Percentiles rank a stretch among this genome's conserved stretches.
Evolutionary conservation across 2,329 filamentous ascomycete genomes (phyloP).

Genomic region (Exserohilum turcica): DNA sequence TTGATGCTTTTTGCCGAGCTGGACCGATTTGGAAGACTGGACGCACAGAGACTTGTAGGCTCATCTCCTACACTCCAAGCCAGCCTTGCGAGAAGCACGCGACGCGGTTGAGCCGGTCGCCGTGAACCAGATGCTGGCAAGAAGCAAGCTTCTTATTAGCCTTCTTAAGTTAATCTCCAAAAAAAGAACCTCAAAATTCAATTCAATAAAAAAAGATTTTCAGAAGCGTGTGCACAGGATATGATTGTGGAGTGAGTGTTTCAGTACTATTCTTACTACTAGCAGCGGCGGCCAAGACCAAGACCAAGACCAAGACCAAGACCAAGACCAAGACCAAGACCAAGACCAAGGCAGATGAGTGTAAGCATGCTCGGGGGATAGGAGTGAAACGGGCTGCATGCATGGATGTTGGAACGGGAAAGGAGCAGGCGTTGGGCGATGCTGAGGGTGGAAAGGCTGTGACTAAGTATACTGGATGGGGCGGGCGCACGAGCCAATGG

Average conservation of each 20-base stretch:
- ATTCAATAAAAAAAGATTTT: slow-evolving; percentile 1
- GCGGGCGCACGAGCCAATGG: background rate
- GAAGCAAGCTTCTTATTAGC: slow-evolving; percentile 50
- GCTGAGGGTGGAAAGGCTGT: no score
- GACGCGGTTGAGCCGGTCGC: slow-evolving; percentile 32
- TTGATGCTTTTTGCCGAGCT: slow-evolving; percentile 45
- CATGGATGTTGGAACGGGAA: no score
- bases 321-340: no score
- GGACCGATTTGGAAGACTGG: slow-evolving; percentile 17
- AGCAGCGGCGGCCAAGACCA: no score
- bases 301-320: no score
- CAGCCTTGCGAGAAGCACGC: slow-evolving; percentile 48
- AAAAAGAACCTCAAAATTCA: slow-evolving; percentile 31
- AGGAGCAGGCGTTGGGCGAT: no score
- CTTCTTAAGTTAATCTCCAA: slow-evolving; percentile 42
- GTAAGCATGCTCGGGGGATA: no score
- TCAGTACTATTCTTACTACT: no score
- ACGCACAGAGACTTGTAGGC: slow-evolving; percentile 49
- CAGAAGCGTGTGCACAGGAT: background rate
- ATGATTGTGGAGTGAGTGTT: no score
- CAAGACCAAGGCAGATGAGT: no score
- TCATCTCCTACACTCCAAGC: slow-evolving; percentile 62
- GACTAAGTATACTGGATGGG: no score
- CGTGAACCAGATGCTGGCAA: slow-evolving; percentile 60
- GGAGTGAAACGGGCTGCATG: no score